These are phyloP conservation scores for Westerdykella aurantiaca DNA, from an alignment of 2,329 filamentous ascomycete genomes.

Conservation along the genomic window DNA sequence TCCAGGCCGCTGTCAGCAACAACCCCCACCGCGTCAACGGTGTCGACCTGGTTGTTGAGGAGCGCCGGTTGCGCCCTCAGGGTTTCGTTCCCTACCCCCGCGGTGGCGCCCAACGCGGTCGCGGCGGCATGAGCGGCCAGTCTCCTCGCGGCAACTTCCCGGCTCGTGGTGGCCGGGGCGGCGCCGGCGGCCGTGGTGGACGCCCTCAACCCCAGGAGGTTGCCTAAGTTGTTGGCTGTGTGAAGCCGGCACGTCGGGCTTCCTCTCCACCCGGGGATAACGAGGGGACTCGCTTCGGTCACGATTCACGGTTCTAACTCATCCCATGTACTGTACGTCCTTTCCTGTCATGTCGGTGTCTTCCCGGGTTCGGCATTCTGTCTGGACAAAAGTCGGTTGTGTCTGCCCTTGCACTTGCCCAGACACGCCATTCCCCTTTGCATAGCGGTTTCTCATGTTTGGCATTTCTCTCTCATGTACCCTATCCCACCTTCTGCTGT, in stretches of 20 bases:
- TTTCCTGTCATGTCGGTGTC: slow-evolving; percentile 13
- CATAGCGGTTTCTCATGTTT: slow-evolving; percentile 35
- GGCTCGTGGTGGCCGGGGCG: slow-evolving; percentile 63
- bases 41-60: slow-evolving; percentile 80
- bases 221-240: slow-evolving; percentile 17
- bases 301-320: slow-evolving; percentile 33
- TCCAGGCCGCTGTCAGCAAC: slow-evolving; percentile 72
- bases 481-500: slow-evolving; percentile 20
- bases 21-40: slow-evolving; percentile 83
- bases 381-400: slow-evolving; percentile 32
- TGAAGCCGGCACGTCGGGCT: too few relatives aligned
- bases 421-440: slow-evolving; percentile 27
- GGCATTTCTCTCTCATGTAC: slow-evolving; percentile 28
- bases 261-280: too few relatives aligned
- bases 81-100: slow-evolving; percentile 34
- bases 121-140: slow-evolving; percentile 54
- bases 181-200: slow-evolving; percentile 51
- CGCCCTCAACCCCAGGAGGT: slow-evolving; percentile 30
- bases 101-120: slow-evolving; percentile 48
- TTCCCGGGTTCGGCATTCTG: not conserved
- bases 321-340: slow-evolving; percentile 34
- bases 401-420: slow-evolving; percentile 21
- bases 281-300: slow-evolving; percentile 7
- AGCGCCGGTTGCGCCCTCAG: slow-evolving; percentile 61
- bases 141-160: slow-evolving; percentile 64